Conservation (phyloP, 2,329 filamentous ascomycete genomes). For the Epichloe gansuensis region DNA sequence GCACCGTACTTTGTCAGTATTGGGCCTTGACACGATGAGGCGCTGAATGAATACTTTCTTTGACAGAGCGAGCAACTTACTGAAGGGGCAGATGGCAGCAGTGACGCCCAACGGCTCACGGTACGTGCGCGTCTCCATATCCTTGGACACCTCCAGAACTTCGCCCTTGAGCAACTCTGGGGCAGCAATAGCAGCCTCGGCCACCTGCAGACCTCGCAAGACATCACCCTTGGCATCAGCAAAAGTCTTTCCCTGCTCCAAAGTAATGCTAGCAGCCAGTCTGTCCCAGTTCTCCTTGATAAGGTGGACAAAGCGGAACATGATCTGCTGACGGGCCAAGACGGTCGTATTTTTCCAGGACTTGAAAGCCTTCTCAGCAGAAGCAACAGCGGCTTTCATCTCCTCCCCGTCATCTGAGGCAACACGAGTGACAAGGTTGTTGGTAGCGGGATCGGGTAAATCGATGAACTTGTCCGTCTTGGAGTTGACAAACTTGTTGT, state of each 20-base stretch:
- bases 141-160: constrained; percentile 73
- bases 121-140: constrained; percentile 81
- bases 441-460: constrained; percentile 71
- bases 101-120: constrained; percentile 71
- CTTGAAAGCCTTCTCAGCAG: constrained; percentile 64
- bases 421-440: constrained; percentile 78
- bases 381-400: constrained; percentile 62
- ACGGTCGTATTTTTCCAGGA: constrained; percentile 62
- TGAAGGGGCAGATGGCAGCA: constrained; percentile 79
- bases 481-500: constrained; percentile 66
- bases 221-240: constrained; percentile 75
- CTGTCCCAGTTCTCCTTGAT: constrained; percentile 80
- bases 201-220: constrained; percentile 70
- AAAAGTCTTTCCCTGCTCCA: constrained; percentile 84
- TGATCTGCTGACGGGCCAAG: constrained; percentile 66
- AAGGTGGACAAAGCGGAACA: constrained; percentile 74
- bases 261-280: constrained; percentile 70
- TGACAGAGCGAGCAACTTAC: constrained; percentile 27
- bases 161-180: constrained; percentile 75
- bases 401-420: constrained; percentile 68
- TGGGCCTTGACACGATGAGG: not conserved
- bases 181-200: constrained; percentile 69
- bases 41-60: no score
- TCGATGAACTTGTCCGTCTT: constrained; percentile 63
- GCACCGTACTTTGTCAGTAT: constrained; percentile 5